Evolutionary conservation across 2,329 filamentous ascomycete species (phyloP), one percentile per base, ranked within the genome.

Genomic region (Ceratocystis harringtonii): DNA sequence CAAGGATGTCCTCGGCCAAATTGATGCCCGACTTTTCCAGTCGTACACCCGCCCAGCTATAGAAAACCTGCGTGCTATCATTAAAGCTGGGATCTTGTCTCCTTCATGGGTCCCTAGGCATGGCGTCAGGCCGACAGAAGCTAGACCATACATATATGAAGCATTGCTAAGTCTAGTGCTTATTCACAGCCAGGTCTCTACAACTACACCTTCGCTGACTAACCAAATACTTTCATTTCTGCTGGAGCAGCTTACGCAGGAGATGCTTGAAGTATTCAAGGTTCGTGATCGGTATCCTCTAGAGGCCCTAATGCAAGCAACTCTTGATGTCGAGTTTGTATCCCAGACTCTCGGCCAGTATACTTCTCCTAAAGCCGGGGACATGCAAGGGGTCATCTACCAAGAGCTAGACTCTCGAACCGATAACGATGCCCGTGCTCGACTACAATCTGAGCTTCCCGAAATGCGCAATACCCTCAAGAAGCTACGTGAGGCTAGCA

Each of bases 291-390:
- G 79, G 22, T 97, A 94, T 76, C 82, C 85, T 1, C 84, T 99
- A 0, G 80, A 87, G 4, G 87, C 89, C 5, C 82, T 99, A 62
- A 95, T 97, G 86, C 95, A 99, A 76, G 95, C 95, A 1, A 99
- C 94, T 0, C 83, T 99, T 0, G 94, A 99, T 72, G 92, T 96
- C 1, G 94, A 99, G 75, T 97, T 99, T 72, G 86, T 97, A 66
- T 90, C 92, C 0, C 94, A 99, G 77, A 96, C 92, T 4, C 81
- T 99, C 43, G 89, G 84, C 68, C 87, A 92, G 70, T 99, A 95
- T 75, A 94, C 90, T 0, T 94, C 90, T 0, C 88, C 95, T 66
- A 82, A 84, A 62, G 90, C 91, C 2, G 85, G 85, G 6, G 85
- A 92, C 72, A 81, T 89, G 15, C 94, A 97, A 77, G 88, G 88